Evolutionary conservation across 1,284 basidiomycete genomes (phyloP), one percentile per base, ranked within the genome.

Genomic region (Ceratorhiza oryzae-sativae): DNA sequence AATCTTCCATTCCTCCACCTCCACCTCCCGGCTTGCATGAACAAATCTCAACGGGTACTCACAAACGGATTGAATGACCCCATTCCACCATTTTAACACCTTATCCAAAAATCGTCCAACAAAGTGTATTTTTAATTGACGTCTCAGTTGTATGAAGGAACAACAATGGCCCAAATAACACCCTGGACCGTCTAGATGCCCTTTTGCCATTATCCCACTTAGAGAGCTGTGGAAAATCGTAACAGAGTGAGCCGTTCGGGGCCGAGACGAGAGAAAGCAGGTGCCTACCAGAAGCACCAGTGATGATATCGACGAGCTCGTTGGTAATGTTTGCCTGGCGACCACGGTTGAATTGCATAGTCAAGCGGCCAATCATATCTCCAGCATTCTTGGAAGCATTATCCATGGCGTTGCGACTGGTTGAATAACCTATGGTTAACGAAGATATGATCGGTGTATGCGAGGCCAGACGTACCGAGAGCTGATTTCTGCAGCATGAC

Each of bases 311-410:
- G 78, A 96, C 93, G 77, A 96, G 84, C 84, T 96, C 94, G 85
- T 95, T 96, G 76, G 95, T 96, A 80, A 98, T 99, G 78, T 94
- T 90, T 76, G 96, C 97, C 86, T 99, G 97, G 81, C 97, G 95
- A 87, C 95, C 96, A 88, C 97, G 93, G 84, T 98, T 98, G 89
- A 97, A 97, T 82, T 96, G 87, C 89, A 97, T 93, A 81, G 92
- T 91, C 73, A 97, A 86, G 65, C 86, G 83, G 76, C 82, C 83
- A 78, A 96, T 96, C 94, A 97, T 96, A 82, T 95, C 94, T 65
- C 84, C 86, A 72, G 97, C 97, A 83, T 99, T 99, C 90, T 96
- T 99, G 76, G 96, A 97, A 65, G 97, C 97, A 80, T 97, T 99
- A 89, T 99, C 97, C 97, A 99, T 99, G 80, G 97, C 97, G 78